A percentile compares a stretch with the other conserved stretches of the same genome.
Conservation (phyloP, 2,329 filamentous ascomycete species). For the Myriosclerotinia curreyana region DNA sequence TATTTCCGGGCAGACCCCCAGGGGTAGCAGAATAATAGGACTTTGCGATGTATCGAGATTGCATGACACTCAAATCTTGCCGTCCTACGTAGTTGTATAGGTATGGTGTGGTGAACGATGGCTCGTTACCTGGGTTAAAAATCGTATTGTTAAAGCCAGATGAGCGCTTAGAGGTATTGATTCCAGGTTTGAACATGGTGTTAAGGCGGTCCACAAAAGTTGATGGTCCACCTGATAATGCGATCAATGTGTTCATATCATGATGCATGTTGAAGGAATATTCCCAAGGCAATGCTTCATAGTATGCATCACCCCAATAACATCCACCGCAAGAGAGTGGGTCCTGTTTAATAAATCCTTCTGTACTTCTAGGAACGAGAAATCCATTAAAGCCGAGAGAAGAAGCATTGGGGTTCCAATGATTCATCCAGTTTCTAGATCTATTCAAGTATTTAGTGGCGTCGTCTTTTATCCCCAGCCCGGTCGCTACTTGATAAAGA, state of each 20-base stretch:
- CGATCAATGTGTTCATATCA: slow-evolving; percentile 50
- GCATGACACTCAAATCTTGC: slow-evolving; percentile 58
- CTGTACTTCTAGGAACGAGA: slow-evolving; percentile 55
- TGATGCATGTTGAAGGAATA: slow-evolving; percentile 58
- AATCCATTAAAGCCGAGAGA: slow-evolving; percentile 63
- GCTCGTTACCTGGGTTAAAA: slow-evolving; percentile 51
- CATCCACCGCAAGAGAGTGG: slow-evolving; percentile 50
- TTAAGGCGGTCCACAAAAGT: slow-evolving; percentile 50
- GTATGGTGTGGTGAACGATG: slow-evolving; percentile 60
- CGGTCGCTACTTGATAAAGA: slow-evolving; percentile 61
- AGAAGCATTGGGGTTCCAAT: slow-evolving; percentile 60
- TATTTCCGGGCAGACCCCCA: slow-evolving; percentile 64
- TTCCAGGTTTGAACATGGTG: slow-evolving; percentile 48
- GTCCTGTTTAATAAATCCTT: slow-evolving; percentile 48
- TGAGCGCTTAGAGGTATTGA: slow-evolving; percentile 36
- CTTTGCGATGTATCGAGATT: slow-evolving; percentile 57
- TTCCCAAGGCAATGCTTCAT: slow-evolving; percentile 52
- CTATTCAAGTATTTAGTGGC: slow-evolving; percentile 59
- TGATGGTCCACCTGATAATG: slow-evolving; percentile 46
- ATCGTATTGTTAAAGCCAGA: slow-evolving; percentile 40
- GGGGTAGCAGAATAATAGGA: slow-evolving; percentile 55
- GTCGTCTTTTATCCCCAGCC: slow-evolving; percentile 57
- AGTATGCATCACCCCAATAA: slow-evolving; percentile 53
- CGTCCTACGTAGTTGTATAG: slow-evolving; percentile 65
- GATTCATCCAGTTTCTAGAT: slow-evolving; percentile 69